These are phyloP conservation scores for Corylus heterophylla DNA, from an alignment of 306 rosid species.

Conservation along the genomic window DNA sequence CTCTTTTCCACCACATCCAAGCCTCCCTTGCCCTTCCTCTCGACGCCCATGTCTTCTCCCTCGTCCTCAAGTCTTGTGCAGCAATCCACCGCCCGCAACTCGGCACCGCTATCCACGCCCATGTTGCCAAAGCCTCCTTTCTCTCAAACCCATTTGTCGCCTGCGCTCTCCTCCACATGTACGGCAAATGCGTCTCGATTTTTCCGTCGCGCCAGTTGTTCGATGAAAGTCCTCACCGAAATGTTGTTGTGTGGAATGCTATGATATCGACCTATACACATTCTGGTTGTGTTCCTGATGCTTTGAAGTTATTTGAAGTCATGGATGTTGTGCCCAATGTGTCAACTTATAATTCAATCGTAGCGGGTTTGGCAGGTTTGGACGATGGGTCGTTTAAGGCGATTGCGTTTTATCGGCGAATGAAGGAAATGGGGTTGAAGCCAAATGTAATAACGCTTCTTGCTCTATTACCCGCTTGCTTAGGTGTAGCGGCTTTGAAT, in stretches of 20 bases:
- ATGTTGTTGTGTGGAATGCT: slow-evolving; percentile 68
- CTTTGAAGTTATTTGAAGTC: slow-evolving; percentile 43
- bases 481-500: slow-evolving; percentile 47
- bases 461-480: slow-evolving; percentile 61
- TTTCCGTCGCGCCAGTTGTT: slow-evolving; percentile 54
- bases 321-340: slow-evolving; percentile 57
- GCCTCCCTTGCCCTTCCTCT: slow-evolving; percentile 45
- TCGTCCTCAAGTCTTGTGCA: slow-evolving; percentile 75
- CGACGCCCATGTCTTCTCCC: slow-evolving; percentile 81
- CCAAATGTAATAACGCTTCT: slow-evolving; percentile 64
- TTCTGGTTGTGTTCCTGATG: slow-evolving; percentile 27
- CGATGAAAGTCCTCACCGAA: slow-evolving; percentile 56
- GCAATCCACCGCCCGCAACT: slow-evolving; percentile 48
- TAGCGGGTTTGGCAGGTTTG: slow-evolving; percentile 44
- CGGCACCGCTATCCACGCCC: slow-evolving; percentile 67
- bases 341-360: slow-evolving; percentile 58
- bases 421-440: slow-evolving; percentile 39
- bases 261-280: slow-evolving; percentile 55
- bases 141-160: slow-evolving; percentile 57
- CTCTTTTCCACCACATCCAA: slow-evolving; percentile 66
- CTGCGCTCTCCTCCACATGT: slow-evolving; percentile 52
- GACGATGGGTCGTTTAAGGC: slow-evolving; percentile 47
- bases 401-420: slow-evolving; percentile 46
- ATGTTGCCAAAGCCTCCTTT: slow-evolving; percentile 48
- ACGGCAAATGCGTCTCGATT: slow-evolving; percentile 58